A percentile compares a stretch with the other conserved stretches of the same genome.
phyloP scores from a whole-genome alignment of 2,329 filamentous ascomycete genomes.

The Cordyceps militaris region DNA sequence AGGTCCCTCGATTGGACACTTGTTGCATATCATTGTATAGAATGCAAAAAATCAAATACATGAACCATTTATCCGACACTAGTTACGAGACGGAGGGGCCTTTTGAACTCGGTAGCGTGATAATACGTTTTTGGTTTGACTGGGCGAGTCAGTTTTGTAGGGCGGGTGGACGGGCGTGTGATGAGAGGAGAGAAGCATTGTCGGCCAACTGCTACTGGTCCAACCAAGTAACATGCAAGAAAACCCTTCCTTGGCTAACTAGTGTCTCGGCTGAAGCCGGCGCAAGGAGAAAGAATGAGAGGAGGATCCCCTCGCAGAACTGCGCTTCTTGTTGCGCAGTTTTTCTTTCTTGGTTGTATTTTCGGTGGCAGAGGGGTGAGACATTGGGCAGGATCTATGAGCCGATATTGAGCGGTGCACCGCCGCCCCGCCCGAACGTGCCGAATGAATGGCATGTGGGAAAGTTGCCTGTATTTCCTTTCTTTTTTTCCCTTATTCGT shows the following conservation, averaged over 20 bases:
- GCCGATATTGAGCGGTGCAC: neutral
- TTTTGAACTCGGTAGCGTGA: too few relatives aligned
- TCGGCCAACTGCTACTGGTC: neutral
- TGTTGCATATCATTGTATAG: neutral
- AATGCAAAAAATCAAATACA: neutral
- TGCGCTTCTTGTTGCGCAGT: neutral
- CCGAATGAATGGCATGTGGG: neutral
- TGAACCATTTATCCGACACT: neutral
- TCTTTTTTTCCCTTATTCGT: too few relatives aligned
- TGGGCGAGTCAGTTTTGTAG: too few relatives aligned
- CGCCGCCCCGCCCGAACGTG: neutral
- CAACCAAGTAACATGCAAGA: too few relatives aligned
- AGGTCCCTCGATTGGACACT: neutral
- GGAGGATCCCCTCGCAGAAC: neutral
- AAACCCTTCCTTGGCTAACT: neutral
- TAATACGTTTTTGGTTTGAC: too few relatives aligned
- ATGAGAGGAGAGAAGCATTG: neutral
- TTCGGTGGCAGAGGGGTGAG: neutral
- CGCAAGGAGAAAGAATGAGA: neutral
- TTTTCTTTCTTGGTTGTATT: neutral
- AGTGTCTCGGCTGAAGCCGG: neutral
- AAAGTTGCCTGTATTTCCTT: too few relatives aligned
- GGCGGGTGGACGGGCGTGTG: too few relatives aligned
- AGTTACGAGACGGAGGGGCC: neutral
- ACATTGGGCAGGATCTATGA: neutral